phyloP scores from a whole-genome alignment of 2,329 filamentous ascomycete species.

The Ceratocystiopsis minuta region DNA sequence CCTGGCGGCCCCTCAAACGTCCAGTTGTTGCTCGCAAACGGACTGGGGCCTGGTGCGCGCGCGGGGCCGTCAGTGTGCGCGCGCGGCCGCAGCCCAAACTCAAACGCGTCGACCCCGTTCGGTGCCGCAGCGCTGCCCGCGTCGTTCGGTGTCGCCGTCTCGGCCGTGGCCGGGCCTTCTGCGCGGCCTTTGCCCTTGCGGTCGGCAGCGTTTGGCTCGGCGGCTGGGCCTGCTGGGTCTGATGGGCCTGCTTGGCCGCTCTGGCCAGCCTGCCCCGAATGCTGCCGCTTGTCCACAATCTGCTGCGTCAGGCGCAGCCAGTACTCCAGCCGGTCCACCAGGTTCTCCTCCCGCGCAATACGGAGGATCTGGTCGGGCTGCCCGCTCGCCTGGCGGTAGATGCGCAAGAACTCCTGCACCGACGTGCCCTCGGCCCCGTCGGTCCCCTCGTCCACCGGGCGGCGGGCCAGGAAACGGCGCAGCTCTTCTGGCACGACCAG shows the following conservation, averaged over 20 bases:
- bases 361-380: slow-evolving; percentile 39
- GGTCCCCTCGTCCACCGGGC: too few species aligned
- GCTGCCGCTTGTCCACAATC: slow-evolving; percentile 11
- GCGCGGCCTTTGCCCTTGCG: slow-evolving; percentile 5
- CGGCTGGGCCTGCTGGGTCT: neutral
- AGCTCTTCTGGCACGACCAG: too few species aligned
- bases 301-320: slow-evolving; percentile 36
- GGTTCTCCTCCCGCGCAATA: slow-evolving; percentile 42
- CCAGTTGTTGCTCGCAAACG: slow-evolving; percentile 44
- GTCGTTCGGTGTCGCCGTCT: neutral
- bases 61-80: slow-evolving; percentile 39
- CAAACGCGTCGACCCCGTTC: neutral
- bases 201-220: neutral
- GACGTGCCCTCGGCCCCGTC: slow-evolving; percentile 8
- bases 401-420: slow-evolving; percentile 30
- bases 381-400: slow-evolving; percentile 41
- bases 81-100: slow-evolving; percentile 23
- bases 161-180: neutral
- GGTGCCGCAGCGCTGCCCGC: neutral
- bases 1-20: neutral
- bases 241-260: neutral
- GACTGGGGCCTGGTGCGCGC: slow-evolving; percentile 25
- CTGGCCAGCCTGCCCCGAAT: neutral
- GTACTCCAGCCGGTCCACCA: slow-evolving; percentile 38
- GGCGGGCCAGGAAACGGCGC: too few species aligned